Evolutionary conservation across 2,329 filamentous ascomycete genomes (phyloP).

Genomic region (Epichloe typhina): DNA sequence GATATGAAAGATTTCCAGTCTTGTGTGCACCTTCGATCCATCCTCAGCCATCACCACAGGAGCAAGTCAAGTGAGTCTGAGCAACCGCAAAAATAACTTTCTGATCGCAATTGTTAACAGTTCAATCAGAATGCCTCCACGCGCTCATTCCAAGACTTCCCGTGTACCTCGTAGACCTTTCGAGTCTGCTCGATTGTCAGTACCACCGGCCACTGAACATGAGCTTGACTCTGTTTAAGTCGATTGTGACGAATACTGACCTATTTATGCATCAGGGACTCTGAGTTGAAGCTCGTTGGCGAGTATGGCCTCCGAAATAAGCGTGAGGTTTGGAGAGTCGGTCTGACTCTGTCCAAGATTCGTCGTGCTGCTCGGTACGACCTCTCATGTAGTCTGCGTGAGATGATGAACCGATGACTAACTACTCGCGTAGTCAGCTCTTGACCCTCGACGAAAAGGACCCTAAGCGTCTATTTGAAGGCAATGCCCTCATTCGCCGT

Average conservation of each 20-base stretch:
- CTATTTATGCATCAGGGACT: constrained; percentile 59
- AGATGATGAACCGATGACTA: constrained; percentile 9
- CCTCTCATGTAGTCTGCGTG: neutral
- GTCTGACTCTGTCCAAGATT: constrained; percentile 99
- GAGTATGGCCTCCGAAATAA: constrained; percentile 99
- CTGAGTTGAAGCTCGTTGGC: constrained; percentile 98
- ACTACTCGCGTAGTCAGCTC: constrained; percentile 61
- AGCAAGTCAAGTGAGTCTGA: constrained; percentile 27
- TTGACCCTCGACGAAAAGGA: constrained; percentile 99
- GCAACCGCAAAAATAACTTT: neutral
- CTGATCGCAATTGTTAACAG: constrained; percentile 12
- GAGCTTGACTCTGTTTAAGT: constrained; percentile 97
- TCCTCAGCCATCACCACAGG: constrained; percentile 22
- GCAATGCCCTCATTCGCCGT: constrained; percentile 99
- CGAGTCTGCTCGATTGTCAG: constrained; percentile 99
- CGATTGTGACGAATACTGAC: constrained; percentile 68
- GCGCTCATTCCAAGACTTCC: constrained; percentile 96
- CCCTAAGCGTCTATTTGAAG: constrained; percentile 99
- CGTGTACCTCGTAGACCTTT: constrained; percentile 97
- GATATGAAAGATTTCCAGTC: constrained; percentile 18
- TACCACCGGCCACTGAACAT: constrained; percentile 89
- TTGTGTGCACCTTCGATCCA: constrained; percentile 17
- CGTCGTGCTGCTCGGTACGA: constrained; percentile 98
- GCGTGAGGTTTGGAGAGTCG: constrained; percentile 99
- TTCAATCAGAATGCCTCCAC: constrained; percentile 25